phyloP scores from a whole-genome alignment of 257 asterid genomes.

The Oldenlandia corymbosa region DNA sequence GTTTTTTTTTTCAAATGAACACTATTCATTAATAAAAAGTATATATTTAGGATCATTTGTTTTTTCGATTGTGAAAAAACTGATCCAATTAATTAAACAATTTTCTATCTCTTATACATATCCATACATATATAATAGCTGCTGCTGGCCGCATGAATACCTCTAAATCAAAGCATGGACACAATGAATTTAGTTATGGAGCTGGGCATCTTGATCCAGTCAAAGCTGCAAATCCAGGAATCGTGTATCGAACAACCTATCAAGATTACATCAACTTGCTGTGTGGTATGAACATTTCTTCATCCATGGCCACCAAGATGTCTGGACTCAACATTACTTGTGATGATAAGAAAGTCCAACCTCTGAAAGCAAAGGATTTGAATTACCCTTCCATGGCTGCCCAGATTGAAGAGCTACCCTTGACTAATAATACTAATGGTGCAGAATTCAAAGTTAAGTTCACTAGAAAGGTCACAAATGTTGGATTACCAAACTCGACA shows the following conservation, averaged over 20 bases:
- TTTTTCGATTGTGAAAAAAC: too few species aligned
- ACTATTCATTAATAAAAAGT: too few species aligned
- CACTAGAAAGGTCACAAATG: slow-evolving; percentile 33
- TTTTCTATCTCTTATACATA: too few species aligned
- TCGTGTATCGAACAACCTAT: slow-evolving; percentile 5
- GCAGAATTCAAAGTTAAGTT: slow-evolving; percentile 17
- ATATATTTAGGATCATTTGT: too few species aligned
- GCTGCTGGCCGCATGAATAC: too few species aligned
- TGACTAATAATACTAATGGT: too few species aligned
- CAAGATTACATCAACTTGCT: slow-evolving; percentile 13
- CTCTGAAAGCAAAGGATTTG: slow-evolving; percentile 1
- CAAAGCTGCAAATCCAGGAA: slow-evolving; percentile 22
- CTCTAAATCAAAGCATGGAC: not conserved
- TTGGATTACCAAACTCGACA: slow-evolving; percentile 9
- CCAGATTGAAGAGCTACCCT: slow-evolving; percentile 2
- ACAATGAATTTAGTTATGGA: slow-evolving; percentile 19
- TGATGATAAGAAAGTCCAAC: too few species aligned
- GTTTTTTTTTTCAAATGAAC: too few species aligned
- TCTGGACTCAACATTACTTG: slow-evolving; percentile 8
- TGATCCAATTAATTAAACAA: too few species aligned
- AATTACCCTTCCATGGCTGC: slow-evolving; percentile 36
- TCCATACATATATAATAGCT: too few species aligned
- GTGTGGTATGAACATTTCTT: slow-evolving; percentile 3
- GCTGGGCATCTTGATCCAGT: slow-evolving; percentile 25
- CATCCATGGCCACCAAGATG: too few species aligned